phyloP scores from a whole-genome alignment of 495 filamentous ascomycete species.

The Podospora tetraspora region DNA sequence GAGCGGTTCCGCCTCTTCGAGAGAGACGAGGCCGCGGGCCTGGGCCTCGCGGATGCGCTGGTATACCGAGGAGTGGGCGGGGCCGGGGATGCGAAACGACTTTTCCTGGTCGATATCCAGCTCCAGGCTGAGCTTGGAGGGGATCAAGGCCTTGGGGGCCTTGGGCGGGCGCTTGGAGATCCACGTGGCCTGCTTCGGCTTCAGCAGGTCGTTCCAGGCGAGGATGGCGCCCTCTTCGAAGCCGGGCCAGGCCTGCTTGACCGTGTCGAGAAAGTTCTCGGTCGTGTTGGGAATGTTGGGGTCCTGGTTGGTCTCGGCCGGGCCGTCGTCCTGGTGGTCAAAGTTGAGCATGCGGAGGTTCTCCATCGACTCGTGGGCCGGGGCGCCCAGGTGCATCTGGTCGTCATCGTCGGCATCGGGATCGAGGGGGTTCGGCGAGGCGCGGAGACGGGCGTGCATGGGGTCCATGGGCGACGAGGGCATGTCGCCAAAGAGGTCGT shows the following conservation, averaged over 20 bases:
- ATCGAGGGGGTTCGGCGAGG: slow-evolving; percentile 34
- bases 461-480: slow-evolving; percentile 31
- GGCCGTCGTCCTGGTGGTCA: slow-evolving; percentile 32
- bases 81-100: slow-evolving; percentile 62
- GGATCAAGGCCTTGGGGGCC: slow-evolving; percentile 71
- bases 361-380: slow-evolving; percentile 18
- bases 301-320: slow-evolving; percentile 39
- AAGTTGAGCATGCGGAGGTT: slow-evolving; percentile 42
- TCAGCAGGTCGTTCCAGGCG: slow-evolving; percentile 67
- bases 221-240: slow-evolving; percentile 63
- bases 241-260: slow-evolving; percentile 63
- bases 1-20: slow-evolving; percentile 42
- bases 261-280: slow-evolving; percentile 59
- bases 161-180: slow-evolving; percentile 64
- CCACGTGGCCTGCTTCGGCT: slow-evolving; percentile 65
- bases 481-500: slow-evolving; percentile 46
- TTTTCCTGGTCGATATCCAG: slow-evolving; percentile 75
- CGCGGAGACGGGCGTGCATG: slow-evolving; percentile 28
- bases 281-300: slow-evolving; percentile 52
- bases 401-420: slow-evolving; percentile 31
- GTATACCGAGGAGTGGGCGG: slow-evolving; percentile 34
- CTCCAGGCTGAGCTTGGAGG: slow-evolving; percentile 82
- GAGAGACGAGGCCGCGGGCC: slow-evolving; percentile 53
- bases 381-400: slow-evolving; percentile 21
- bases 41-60: slow-evolving; percentile 56